phyloP scores from a whole-genome alignment of 1,284 basidiomycete genomes.

The Tilletia walkeri region DNA sequence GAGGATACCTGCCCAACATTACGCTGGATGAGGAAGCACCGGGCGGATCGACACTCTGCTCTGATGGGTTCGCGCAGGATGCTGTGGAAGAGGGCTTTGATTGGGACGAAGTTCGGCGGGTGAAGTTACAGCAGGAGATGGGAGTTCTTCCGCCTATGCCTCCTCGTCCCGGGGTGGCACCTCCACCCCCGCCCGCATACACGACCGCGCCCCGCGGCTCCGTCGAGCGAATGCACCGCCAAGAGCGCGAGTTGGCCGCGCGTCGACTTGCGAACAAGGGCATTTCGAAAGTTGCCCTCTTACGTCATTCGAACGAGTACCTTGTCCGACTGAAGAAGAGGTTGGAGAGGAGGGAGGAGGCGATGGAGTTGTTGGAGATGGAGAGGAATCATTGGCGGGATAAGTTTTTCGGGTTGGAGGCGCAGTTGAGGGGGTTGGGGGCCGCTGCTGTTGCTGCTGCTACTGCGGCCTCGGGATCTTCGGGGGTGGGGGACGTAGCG shows the following conservation, averaged over 20 bases:
- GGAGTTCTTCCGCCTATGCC: constrained; percentile 4
- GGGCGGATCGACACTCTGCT: constrained; percentile 48
- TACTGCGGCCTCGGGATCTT: background rate
- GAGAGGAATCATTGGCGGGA: constrained; percentile 57
- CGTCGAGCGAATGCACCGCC: constrained; percentile 6
- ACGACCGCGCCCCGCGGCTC: background rate
- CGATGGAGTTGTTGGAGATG: constrained; percentile 69
- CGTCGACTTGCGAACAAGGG: constrained; percentile 62
- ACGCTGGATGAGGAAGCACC: constrained; percentile 50
- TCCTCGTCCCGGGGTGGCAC: background rate
- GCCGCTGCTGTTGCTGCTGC: constrained; percentile 8
- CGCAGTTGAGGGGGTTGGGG: constrained; percentile 11
- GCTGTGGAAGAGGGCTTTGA: constrained; percentile 45
- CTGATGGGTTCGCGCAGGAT: constrained; percentile 48
- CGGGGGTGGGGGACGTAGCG: too few species aligned
- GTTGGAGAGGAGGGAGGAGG: constrained; percentile 77
- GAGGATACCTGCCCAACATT: constrained; percentile 70
- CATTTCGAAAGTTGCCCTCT: constrained; percentile 88
- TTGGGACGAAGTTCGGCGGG: constrained; percentile 24
- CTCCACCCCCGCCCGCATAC: constrained; percentile 24
- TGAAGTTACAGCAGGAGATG: constrained; percentile 17
- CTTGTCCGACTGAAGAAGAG: constrained; percentile 73
- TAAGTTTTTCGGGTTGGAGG: constrained; percentile 5
- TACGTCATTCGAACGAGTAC: constrained; percentile 85
- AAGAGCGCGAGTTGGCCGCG: constrained; percentile 17